phyloP scores from a whole-genome alignment of 441 rosid genomes.

The Aleurites moluccanus region DNA sequence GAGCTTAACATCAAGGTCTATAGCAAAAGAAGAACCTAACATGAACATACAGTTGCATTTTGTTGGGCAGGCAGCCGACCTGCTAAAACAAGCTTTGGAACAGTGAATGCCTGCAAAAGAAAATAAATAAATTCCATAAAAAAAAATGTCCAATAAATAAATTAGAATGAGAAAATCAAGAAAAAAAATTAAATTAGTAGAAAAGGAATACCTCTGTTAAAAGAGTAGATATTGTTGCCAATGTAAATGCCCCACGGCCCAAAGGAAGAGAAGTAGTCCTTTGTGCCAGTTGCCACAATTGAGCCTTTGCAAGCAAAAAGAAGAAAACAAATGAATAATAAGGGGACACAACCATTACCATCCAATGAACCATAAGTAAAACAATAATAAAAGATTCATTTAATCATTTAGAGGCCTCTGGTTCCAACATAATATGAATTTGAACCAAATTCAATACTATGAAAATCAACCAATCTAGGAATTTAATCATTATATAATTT shows the following conservation, averaged over 20 bases:
- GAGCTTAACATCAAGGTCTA: neutral
- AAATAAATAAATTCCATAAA: conserved; percentile 24
- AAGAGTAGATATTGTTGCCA: conserved; percentile 91
- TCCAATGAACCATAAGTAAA: neutral
- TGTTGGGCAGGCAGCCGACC: conserved; percentile 99
- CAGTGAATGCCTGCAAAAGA: conserved; percentile 79
- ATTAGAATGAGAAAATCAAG: neutral
- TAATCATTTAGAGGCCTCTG: neutral
- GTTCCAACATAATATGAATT: neutral
- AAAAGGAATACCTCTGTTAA: conserved; percentile 70
- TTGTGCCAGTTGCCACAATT: conserved; percentile 97
- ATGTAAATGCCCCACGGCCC: conserved; percentile 99
- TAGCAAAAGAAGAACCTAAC: conserved; percentile 14
- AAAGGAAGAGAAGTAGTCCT: conserved; percentile 98
- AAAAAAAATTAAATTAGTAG: neutral
- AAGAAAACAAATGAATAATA: conserved; percentile 18
- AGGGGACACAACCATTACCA: neutral
- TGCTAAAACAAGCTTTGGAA: conserved; percentile 97
- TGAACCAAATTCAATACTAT: too few species aligned
- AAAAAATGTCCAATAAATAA: conserved; percentile 25
- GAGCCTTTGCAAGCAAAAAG: conserved; percentile 53
- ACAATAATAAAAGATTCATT: neutral
- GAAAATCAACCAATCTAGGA: neutral
- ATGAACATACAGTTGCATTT: conserved; percentile 92
- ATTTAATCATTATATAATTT: neutral